Conservation (phyloP, 345 rosid genomes). For the Turritis glabra region DNA sequence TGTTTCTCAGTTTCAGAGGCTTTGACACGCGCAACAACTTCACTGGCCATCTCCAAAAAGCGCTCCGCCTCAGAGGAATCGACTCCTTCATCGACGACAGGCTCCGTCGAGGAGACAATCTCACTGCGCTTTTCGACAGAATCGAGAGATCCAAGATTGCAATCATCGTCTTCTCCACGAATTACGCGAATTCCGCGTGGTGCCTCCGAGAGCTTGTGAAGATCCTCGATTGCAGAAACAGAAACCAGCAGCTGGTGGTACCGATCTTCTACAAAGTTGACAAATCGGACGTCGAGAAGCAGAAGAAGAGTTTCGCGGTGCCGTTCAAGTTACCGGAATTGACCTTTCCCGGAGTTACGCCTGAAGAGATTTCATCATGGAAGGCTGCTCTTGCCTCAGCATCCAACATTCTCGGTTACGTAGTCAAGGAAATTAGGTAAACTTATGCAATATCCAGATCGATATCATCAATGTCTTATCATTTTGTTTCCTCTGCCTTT, state of each 20-base stretch:
- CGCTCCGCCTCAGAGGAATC: constrained; percentile 15
- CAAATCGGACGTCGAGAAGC: constrained; percentile 27
- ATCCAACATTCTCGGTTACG: constrained; percentile 21
- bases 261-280: constrained; percentile 36
- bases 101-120: constrained; percentile 32
- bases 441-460: not conserved
- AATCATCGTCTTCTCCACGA: constrained; percentile 30
- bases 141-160: constrained; percentile 34
- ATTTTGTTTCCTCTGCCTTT: not conserved
- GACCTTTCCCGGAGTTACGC: constrained; percentile 14
- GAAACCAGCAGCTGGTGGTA: constrained; percentile 26
- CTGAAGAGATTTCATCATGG: constrained; percentile 21
- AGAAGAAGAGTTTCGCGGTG: constrained; percentile 21
- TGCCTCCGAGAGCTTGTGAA: constrained; percentile 40
- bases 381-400: constrained; percentile 29
- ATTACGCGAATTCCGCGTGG: constrained; percentile 32
- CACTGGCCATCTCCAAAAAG: constrained; percentile 39
- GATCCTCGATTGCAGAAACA: constrained; percentile 31
- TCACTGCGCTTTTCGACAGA: constrained; percentile 27
- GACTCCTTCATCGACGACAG: constrained; percentile 34
- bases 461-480: no score
- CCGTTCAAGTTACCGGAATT: constrained; percentile 1
- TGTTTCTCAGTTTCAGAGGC: constrained; percentile 46
- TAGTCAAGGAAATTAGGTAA: constrained; percentile 24
- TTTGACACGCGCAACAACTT: constrained; percentile 39